These are phyloP conservation scores for Secale cereale DNA, from an alignment of 176 grass and related monocot genomes.

Conservation along the genomic window DNA sequence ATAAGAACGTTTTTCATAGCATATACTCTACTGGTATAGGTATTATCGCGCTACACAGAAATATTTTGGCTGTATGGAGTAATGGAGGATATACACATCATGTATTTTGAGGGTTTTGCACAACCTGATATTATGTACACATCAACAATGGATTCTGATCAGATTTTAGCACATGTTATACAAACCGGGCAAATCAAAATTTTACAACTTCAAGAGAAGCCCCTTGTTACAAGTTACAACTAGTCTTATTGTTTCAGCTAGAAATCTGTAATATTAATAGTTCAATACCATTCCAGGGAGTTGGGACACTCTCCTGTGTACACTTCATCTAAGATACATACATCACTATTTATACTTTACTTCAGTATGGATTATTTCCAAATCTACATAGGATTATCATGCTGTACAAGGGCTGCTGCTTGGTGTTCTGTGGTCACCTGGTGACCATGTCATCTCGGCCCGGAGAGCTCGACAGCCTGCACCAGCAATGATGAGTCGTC, in stretches of 20 bases:
- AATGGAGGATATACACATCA: slow-evolving; percentile 1
- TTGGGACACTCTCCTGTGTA: slow-evolving; percentile 21
- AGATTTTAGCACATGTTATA: not conserved
- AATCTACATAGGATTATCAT: slow-evolving; percentile 29
- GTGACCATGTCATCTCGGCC: slow-evolving; percentile 64
- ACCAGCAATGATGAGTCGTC: slow-evolving; percentile 90
- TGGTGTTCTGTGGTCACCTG: not conserved
- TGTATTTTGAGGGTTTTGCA: slow-evolving; percentile 1
- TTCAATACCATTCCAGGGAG: slow-evolving; percentile 19
- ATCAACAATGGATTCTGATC: not conserved
- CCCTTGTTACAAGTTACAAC: not conserved
- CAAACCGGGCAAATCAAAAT: not conserved
- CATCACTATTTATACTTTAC: slow-evolving; percentile 26
- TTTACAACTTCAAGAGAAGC: not conserved
- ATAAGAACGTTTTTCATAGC: slow-evolving; percentile 31
- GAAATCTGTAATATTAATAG: slow-evolving; percentile 14
- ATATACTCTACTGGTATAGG: slow-evolving; percentile 23
- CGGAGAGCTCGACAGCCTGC: slow-evolving; percentile 92
- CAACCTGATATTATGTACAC: not conserved
- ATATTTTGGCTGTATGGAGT: not conserved
- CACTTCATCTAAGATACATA: slow-evolving; percentile 39
- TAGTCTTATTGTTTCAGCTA: not conserved
- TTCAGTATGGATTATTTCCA: slow-evolving; percentile 30
- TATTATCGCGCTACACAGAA: not conserved
- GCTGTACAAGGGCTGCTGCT: slow-evolving; percentile 37